Evolutionary conservation across 148 eudicot species (phyloP).

Genomic region (Suaeda aralocaspica): DNA sequence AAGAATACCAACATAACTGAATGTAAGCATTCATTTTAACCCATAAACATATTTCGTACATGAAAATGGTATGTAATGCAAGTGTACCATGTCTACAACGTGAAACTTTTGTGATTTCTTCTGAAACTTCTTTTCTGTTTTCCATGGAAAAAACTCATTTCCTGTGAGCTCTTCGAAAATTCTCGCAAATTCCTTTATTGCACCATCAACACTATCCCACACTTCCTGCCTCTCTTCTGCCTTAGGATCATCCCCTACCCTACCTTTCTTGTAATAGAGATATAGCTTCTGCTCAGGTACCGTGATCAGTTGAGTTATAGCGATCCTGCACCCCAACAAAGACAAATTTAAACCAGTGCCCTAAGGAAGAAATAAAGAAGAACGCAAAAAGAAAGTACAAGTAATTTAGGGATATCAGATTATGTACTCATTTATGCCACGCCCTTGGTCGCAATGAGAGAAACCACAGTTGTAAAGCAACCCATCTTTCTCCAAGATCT

Average conservation of each 20-base stretch:
- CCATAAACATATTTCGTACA: not conserved
- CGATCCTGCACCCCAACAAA: constrained; percentile 36
- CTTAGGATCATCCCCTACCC: constrained; percentile 49
- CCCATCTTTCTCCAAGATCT: constrained; percentile 73
- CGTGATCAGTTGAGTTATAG: constrained; percentile 54
- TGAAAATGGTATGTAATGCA: not conserved
- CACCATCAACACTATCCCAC: constrained; percentile 46
- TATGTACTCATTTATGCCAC: constrained; percentile 62
- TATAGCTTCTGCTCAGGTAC: constrained; percentile 57
- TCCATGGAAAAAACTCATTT: constrained; percentile 75
- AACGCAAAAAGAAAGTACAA: not conserved
- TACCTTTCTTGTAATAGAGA: constrained; percentile 70
- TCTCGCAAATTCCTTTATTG: constrained; percentile 56
- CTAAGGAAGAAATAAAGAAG: not conserved
- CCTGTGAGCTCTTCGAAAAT: constrained; percentile 73
- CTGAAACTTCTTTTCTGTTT: constrained; percentile 68
- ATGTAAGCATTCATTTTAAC: not conserved
- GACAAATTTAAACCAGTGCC: not conserved
- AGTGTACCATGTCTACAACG: constrained; percentile 65
- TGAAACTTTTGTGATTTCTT: constrained; percentile 56
- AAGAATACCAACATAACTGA: not conserved
- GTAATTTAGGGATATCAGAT: not conserved
- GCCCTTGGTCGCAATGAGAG: constrained; percentile 50
- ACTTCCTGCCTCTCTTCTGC: constrained; percentile 67
- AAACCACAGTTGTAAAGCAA: constrained; percentile 69